Conservation (phyloP, 2,329 filamentous ascomycete genomes). For the Fusarium bulbicola region DNA sequence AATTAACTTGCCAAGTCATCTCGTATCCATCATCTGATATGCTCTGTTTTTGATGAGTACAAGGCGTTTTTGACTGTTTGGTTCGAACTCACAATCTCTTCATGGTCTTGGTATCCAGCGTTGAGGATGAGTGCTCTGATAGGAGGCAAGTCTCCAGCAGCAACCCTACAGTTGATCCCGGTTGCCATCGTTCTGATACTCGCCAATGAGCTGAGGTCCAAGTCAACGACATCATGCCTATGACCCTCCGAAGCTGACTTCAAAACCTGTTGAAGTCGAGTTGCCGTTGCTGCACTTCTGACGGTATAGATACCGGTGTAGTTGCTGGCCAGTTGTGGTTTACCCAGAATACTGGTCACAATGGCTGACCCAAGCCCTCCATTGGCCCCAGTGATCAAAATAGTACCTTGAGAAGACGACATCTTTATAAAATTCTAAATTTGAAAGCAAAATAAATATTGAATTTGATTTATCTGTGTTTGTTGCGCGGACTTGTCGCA, state of each 20-base stretch:
- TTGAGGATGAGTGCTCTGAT: conserved; percentile 53
- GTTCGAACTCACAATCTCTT: conserved; percentile 35
- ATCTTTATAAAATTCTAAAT: neutral
- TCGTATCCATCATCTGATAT: conserved; percentile 46
- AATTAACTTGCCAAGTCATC: conserved; percentile 48
- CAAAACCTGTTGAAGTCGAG: conserved; percentile 41
- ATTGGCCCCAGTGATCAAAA: conserved; percentile 52
- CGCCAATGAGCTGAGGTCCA: conserved; percentile 46
- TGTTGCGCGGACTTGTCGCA: neutral
- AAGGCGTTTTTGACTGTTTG: neutral
- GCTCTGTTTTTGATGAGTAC: conserved; percentile 27
- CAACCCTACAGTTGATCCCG: conserved; percentile 44
- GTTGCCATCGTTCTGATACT: conserved; percentile 41
- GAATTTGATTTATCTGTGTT: neutral
- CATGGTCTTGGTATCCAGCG: conserved; percentile 43
- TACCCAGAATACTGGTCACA: conserved; percentile 42
- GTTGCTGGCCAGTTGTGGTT: conserved; percentile 42
- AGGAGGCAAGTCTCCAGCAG: conserved; percentile 47
- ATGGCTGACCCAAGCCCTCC: conserved; percentile 51
- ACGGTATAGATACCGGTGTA: conserved; percentile 51
- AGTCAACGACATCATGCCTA: conserved; percentile 44
- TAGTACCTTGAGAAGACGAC: conserved; percentile 40
- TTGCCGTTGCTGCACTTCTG: conserved; percentile 45
- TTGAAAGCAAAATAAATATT: neutral
- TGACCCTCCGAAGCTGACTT: conserved; percentile 34